These are phyloP conservation scores for Torulaspora microellipsoides DNA, from an alignment of 805 yeast genomes.

Conservation along the genomic window DNA sequence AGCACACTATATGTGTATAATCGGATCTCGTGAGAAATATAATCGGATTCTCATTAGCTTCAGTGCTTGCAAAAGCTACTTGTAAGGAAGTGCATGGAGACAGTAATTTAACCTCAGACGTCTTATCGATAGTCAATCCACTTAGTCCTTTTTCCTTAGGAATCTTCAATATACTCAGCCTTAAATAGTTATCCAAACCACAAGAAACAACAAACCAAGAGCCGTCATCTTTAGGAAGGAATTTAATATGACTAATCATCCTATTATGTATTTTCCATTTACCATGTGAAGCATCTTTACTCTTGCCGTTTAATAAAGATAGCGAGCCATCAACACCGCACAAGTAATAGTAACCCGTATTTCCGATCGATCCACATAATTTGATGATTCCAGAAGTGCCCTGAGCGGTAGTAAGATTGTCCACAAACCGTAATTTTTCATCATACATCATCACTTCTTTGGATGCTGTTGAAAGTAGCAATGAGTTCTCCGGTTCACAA, in stretches of 20 bases:
- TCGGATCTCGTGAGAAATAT: constrained; percentile 57
- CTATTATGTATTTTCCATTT: constrained; percentile 37
- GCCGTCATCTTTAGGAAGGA: constrained; percentile 12
- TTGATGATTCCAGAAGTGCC: constrained; percentile 16
- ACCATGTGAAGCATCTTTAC: not conserved
- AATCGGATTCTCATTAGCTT: constrained; percentile 29
- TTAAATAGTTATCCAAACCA: constrained; percentile 55
- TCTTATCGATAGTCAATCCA: constrained; percentile 7
- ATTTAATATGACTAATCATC: constrained; percentile 36
- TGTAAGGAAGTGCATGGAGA: constrained; percentile 53
- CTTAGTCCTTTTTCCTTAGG: constrained; percentile 3
- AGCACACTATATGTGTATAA: constrained; percentile 52
- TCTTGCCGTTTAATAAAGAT: constrained; percentile 8
- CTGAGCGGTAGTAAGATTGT: not conserved
- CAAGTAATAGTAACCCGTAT: constrained; percentile 12
- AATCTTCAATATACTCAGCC: constrained; percentile 33
- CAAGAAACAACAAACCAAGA: constrained; percentile 44
- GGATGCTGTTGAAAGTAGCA: constrained; percentile 17
- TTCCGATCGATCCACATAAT: constrained; percentile 20
- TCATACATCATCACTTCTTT: constrained; percentile 9
- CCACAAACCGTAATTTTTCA: not conserved
- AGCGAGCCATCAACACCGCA: constrained; percentile 28
- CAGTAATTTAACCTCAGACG: constrained; percentile 36
- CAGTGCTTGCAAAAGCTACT: constrained; percentile 24
- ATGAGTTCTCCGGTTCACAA: not conserved